Evolutionary conservation across 163 green algal genomes (phyloP).

Genomic region (Scenedesmus sp.): DNA sequence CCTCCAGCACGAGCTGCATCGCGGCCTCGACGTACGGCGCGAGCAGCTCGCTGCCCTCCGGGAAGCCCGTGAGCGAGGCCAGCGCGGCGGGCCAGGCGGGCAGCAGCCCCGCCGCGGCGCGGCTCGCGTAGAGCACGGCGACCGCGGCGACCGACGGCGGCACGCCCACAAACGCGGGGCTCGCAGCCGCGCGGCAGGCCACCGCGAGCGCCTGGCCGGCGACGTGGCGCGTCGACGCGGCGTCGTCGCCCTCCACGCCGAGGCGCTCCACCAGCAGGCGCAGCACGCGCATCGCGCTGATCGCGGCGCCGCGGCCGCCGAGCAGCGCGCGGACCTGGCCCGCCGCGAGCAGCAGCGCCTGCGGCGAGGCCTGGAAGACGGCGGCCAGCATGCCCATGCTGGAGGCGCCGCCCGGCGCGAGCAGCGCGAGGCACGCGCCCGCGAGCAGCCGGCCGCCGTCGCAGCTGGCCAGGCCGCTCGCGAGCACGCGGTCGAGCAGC

Average conservation of each 20-base stretch:
- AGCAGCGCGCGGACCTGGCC: slow-evolving; percentile 56
- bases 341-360: slow-evolving; percentile 48
- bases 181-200: slow-evolving; percentile 46
- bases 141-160: slow-evolving; percentile 61
- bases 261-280: slow-evolving; percentile 82
- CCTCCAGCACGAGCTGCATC: slow-evolving; percentile 37
- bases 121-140: slow-evolving; percentile 58
- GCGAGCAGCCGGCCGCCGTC: slow-evolving; percentile 7
- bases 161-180: slow-evolving; percentile 52
- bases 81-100: slow-evolving; percentile 75
- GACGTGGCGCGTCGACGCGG: slow-evolving; percentile 16
- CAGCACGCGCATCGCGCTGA: slow-evolving; percentile 76
- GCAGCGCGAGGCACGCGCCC: slow-evolving; percentile 25
- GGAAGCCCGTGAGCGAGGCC: slow-evolving; percentile 48
- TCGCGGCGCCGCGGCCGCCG: slow-evolving; percentile 58
- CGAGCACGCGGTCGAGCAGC: slow-evolving; percentile 67
- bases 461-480: slow-evolving; percentile 3
- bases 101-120: slow-evolving; percentile 56
- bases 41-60: not conserved
- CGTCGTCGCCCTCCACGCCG: slow-evolving; percentile 42
- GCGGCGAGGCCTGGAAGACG: slow-evolving; percentile 42
- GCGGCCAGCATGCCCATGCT: slow-evolving; percentile 1
- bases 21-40: slow-evolving; percentile 28
- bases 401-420: not conserved
- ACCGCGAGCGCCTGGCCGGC: slow-evolving; percentile 45